phyloP scores from a whole-genome alignment of 2,329 filamentous ascomycete genomes.

The Didymella lethalis region DNA sequence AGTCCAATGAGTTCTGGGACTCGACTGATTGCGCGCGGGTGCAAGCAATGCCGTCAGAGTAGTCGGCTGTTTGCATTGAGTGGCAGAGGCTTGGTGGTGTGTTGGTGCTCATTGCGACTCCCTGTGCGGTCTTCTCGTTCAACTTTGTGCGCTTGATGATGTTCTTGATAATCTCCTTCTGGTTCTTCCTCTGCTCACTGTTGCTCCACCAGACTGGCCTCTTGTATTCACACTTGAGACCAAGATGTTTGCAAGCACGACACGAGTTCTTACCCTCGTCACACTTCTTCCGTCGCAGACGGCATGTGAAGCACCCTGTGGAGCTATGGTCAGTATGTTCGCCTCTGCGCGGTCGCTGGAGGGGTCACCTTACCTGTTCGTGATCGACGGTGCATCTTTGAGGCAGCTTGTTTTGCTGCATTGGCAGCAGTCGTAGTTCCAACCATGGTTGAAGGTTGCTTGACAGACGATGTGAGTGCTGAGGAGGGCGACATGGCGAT shows the following conservation, averaged over 20 bases:
- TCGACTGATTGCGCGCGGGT: constrained; percentile 81
- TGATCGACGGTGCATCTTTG: constrained; percentile 92
- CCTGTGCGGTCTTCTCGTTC: constrained; percentile 77
- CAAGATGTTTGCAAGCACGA: constrained; percentile 73
- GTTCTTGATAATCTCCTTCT: constrained; percentile 96
- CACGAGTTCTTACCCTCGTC: constrained; percentile 72
- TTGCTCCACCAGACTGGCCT: constrained; percentile 97
- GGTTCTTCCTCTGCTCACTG: constrained; percentile 80
- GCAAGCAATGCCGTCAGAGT: constrained; percentile 73
- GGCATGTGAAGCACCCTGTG: constrained; percentile 72
- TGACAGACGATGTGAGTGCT: constrained; percentile 51
- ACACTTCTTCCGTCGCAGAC: constrained; percentile 73
- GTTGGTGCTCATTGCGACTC: constrained; percentile 58
- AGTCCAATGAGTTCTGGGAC: constrained; percentile 73
- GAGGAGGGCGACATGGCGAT: constrained; percentile 60
- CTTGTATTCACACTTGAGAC: constrained; percentile 93
- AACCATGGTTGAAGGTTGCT: constrained; percentile 58
- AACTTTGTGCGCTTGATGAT: constrained; percentile 98
- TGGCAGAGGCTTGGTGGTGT: constrained; percentile 83
- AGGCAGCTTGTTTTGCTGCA: constrained; percentile 63
- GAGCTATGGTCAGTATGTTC: constrained; percentile 48
- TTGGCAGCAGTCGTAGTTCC: constrained; percentile 61
- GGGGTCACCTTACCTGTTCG: constrained; percentile 78
- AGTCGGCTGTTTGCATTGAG: constrained; percentile 81
- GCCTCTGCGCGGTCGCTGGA: constrained; percentile 48